phyloP scores from a whole-genome alignment of 2,329 filamentous ascomycete species.

The Phyllosticta paracitricarpa region DNA sequence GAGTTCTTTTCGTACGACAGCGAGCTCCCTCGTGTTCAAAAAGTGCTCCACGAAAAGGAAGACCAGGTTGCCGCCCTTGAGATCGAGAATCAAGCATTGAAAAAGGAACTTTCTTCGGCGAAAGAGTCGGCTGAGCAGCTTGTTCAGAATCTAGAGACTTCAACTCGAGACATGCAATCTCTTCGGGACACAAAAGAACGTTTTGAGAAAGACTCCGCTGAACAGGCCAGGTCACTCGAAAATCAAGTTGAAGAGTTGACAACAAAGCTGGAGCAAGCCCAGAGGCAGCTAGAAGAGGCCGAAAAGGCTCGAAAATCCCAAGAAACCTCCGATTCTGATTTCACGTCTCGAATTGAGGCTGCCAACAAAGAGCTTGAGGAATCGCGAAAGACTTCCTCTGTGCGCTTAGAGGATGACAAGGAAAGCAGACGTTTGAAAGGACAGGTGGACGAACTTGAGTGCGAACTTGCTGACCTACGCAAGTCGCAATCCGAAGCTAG shows the following conservation, averaged over 20 bases:
- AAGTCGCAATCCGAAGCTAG: slow-evolving; percentile 31
- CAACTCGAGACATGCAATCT: slow-evolving; percentile 52
- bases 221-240: slow-evolving; percentile 22
- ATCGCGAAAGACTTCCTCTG: slow-evolving; percentile 27
- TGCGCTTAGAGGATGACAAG: slow-evolving; percentile 14
- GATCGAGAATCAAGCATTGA: slow-evolving; percentile 56
- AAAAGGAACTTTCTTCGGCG: slow-evolving; percentile 59
- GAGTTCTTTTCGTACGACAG: slow-evolving; percentile 91
- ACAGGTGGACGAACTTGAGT: slow-evolving; percentile 23
- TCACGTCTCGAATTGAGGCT: slow-evolving; percentile 21
- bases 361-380: slow-evolving; percentile 41
- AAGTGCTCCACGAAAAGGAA: slow-evolving; percentile 59
- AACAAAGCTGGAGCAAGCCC: slow-evolving; percentile 13
- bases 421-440: slow-evolving; percentile 19
- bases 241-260: slow-evolving; percentile 13
- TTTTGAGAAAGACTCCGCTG: slow-evolving; percentile 22
- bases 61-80: slow-evolving; percentile 63
- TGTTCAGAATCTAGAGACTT: slow-evolving; percentile 53
- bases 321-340: slow-evolving; percentile 30
- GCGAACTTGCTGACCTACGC: slow-evolving; percentile 21
- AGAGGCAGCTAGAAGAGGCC: slow-evolving; percentile 2
- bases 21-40: slow-evolving; percentile 72
- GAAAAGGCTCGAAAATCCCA: slow-evolving; percentile 9
- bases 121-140: slow-evolving; percentile 51
- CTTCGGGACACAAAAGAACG: slow-evolving; percentile 44